Evolutionary conservation across 1,284 basidiomycete genomes (phyloP).

Genomic region (Gymnopus androsaceus): DNA sequence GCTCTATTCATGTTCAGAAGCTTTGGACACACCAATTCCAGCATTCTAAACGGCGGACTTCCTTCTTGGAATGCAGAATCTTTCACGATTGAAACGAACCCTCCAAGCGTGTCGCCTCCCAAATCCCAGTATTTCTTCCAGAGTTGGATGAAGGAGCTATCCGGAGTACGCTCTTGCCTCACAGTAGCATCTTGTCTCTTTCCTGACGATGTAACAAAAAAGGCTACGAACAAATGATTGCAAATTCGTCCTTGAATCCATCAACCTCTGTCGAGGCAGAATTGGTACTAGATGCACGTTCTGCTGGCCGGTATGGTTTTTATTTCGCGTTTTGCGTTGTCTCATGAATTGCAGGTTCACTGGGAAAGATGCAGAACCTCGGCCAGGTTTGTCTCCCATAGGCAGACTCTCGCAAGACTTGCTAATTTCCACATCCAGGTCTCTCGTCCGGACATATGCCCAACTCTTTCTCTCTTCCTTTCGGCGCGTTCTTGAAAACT

Average conservation of each 20-base stretch:
- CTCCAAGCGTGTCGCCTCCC: slow-evolving; percentile 28
- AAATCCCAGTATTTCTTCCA: slow-evolving; percentile 54
- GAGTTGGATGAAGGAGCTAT: slow-evolving; percentile 51
- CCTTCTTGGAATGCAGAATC: slow-evolving; percentile 82
- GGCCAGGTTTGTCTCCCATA: slow-evolving; percentile 82
- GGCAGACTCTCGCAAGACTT: no score
- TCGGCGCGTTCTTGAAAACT: slow-evolving; percentile 72
- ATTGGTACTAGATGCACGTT: slow-evolving; percentile 86
- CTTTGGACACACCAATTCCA: slow-evolving; percentile 84
- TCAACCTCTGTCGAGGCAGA: slow-evolving; percentile 49
- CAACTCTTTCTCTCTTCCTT: slow-evolving; percentile 83
- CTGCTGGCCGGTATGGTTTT: slow-evolving; percentile 65
- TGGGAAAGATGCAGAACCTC: slow-evolving; percentile 87
- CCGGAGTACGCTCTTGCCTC: slow-evolving; percentile 53
- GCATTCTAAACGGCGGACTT: slow-evolving; percentile 87
- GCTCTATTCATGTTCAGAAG: slow-evolving; percentile 91
- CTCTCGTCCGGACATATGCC: slow-evolving; percentile 95
- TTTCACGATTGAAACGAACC: slow-evolving; percentile 57
- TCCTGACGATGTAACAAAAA: slow-evolving; percentile 18
- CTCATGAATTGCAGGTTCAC: slow-evolving; percentile 54
- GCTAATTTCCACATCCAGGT: no score
- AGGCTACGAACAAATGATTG: slow-evolving; percentile 86
- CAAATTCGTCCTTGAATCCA: slow-evolving; percentile 61
- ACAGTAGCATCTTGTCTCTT: slow-evolving; percentile 20
- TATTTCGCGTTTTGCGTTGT: neutral